These are phyloP conservation scores for Thalassiosira ordinaria DNA, from an alignment of 352 stramenopile genomes.

Conservation along the genomic window DNA sequence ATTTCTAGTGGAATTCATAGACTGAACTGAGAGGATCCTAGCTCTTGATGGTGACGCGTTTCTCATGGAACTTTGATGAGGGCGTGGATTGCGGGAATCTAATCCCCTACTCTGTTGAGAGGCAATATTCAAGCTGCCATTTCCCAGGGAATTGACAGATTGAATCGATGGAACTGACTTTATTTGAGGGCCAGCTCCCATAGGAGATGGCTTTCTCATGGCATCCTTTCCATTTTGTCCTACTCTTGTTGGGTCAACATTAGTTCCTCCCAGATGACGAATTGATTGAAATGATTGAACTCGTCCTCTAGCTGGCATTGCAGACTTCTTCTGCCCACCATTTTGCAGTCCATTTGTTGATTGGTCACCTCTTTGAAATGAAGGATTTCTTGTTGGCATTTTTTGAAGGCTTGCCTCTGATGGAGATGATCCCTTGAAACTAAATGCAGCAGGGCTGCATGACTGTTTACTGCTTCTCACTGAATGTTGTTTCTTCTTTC, in stretches of 20 bases:
- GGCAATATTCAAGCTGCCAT: not conserved
- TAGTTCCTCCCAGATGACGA: too few species aligned
- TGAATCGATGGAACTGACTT: slow-evolving; percentile 16
- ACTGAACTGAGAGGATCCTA: too few species aligned
- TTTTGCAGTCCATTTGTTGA: slow-evolving; percentile 3
- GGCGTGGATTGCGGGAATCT: slow-evolving; percentile 1
- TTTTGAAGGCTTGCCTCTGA: not conserved
- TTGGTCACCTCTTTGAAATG: not conserved
- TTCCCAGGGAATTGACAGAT: slow-evolving; percentile 2
- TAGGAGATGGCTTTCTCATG: too few species aligned
- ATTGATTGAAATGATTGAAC: too few species aligned
- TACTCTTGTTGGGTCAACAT: too few species aligned
- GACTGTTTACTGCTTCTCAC: not conserved
- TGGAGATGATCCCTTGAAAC: not conserved
- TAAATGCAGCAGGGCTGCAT: slow-evolving; percentile 2
- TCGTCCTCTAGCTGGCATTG: too few species aligned
- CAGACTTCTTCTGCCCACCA: too few species aligned
- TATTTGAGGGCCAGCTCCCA: too few species aligned
- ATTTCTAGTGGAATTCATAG: too few species aligned
- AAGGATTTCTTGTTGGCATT: not conserved
- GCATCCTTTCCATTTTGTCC: not conserved
- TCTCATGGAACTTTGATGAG: slow-evolving; percentile 1
- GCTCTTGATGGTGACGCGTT: slow-evolving; percentile 26
- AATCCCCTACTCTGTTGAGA: not conserved
- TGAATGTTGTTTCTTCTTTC: not conserved